phyloP scores from a whole-genome alignment of 495 filamentous ascomycete genomes.

The Daldinia concentrica region DNA sequence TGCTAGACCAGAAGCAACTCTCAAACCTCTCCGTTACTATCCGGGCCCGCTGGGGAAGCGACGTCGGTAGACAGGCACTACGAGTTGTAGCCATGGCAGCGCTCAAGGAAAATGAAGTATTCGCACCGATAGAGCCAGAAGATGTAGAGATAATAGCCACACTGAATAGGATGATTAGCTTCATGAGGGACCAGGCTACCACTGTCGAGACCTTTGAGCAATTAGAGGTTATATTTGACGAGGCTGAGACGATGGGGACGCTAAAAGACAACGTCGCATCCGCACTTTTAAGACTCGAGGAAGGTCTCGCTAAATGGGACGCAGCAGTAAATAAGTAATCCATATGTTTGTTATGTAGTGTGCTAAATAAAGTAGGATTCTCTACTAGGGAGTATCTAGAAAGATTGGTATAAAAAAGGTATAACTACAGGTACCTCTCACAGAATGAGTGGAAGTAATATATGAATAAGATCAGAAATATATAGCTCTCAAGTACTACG shows the following conservation, averaged over 20 bases:
- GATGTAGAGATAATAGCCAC: conserved; percentile 14
- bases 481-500: no score
- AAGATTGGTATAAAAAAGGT: no score
- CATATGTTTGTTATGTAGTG: not conserved
- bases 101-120: conserved; percentile 22
- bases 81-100: conserved; percentile 8
- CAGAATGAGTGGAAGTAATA: no score
- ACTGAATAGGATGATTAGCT: conserved; percentile 29
- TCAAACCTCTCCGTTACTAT: conserved; percentile 6
- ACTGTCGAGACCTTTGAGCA: conserved; percentile 18
- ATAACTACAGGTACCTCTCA: no score
- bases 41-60: conserved; percentile 25
- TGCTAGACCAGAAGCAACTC: conserved; percentile 20
- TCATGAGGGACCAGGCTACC: not conserved
- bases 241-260: conserved; percentile 4
- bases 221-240: conserved; percentile 16
- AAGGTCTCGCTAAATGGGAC: conserved; percentile 13
- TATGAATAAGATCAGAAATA: no score
- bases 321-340: not conserved
- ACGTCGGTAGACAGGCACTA: conserved; percentile 12
- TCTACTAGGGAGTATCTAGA: not conserved
- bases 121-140: conserved; percentile 12
- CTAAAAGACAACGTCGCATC: conserved; percentile 1
- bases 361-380: not conserved
- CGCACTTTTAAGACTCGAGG: conserved; percentile 3